Evolutionary conservation across 352 stramenopile species (phyloP).

Genomic region (Phytopythium kandeliae): DNA sequence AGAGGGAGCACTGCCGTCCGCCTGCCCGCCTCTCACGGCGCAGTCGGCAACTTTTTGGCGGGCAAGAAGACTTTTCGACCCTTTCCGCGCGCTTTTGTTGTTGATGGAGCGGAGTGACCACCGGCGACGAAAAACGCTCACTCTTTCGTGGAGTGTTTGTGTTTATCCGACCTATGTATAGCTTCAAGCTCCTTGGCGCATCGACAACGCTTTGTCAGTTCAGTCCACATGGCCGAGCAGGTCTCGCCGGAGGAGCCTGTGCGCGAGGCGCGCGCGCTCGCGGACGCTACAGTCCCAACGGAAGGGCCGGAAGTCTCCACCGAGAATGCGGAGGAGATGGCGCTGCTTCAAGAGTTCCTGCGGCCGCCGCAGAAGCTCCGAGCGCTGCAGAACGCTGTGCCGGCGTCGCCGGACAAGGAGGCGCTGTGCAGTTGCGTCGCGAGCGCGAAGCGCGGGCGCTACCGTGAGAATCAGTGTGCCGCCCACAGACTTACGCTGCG

Average conservation of each 20-base stretch:
- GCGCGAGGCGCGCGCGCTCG: no score
- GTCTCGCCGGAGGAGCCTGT: no score
- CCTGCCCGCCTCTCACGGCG: not conserved
- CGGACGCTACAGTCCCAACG: not conserved
- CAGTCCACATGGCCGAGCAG: no score
- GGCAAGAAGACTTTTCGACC: no score
- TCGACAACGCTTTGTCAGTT: no score
- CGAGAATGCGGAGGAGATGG: not conserved
- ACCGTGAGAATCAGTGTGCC: constrained; percentile 36
- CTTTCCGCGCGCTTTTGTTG: not conserved
- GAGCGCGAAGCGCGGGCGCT: constrained; percentile 39
- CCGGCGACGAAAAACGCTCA: no score
- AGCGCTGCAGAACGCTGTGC: not conserved
- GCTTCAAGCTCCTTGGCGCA: no score
- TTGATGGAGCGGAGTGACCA: no score
- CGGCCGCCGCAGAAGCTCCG: not conserved
- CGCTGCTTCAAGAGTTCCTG: constrained; percentile 1
- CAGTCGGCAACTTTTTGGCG: not conserved
- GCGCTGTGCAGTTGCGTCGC: constrained; percentile 37
- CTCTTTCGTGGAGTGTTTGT: no score
- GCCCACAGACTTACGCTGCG: constrained; percentile 61
- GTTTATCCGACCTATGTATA: no score
- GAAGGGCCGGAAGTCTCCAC: not conserved
- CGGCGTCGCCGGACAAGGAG: not conserved
- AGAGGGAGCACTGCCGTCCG: no score